Percentiles rank a stretch among this genome's conserved stretches.
Evolutionary conservation across 1,139 yeast genomes (phyloP).

Genomic region (Candida pseudocylindracea): DNA sequence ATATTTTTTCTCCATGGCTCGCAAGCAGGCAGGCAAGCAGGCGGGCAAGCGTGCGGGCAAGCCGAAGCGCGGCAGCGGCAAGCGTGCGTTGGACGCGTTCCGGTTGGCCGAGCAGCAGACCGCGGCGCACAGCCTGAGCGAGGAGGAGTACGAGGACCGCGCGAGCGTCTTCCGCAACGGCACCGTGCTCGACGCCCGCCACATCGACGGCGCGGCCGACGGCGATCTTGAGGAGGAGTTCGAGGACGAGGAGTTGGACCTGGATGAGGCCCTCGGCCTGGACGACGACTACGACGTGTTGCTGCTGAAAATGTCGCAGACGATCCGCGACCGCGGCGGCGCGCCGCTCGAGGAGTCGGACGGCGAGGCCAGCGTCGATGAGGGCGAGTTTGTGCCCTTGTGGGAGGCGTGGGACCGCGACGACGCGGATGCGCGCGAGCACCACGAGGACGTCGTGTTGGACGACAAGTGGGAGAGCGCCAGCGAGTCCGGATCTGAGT

Average conservation of each 20-base stretch:
- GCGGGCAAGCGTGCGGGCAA: too few species aligned
- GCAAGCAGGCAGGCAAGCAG: too few species aligned
- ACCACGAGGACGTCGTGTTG: conserved; percentile 10
- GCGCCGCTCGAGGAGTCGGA: conserved; percentile 14
- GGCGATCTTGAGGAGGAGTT: conserved; percentile 8
- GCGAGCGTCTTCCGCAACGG: background rate
- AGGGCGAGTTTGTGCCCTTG: conserved; percentile 46
- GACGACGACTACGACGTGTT: conserved; percentile 54
- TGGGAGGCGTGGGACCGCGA: conserved; percentile 85
- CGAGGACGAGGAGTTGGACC: conserved; percentile 50
- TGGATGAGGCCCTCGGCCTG: conserved; percentile 59
- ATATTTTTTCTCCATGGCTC: too few species aligned
- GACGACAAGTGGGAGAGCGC: conserved; percentile 20
- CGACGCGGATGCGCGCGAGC: conserved; percentile 19
- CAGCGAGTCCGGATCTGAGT: conserved; percentile 2
- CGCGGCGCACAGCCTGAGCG: too few species aligned
- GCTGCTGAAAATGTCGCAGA: conserved; percentile 45
- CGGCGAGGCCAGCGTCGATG: conserved; percentile 42
- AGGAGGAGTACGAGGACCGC: background rate
- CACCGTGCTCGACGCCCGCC: background rate
- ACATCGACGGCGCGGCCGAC: background rate
- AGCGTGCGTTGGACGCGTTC: too few species aligned
- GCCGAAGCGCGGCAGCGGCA: too few species aligned
- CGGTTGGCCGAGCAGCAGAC: too few species aligned
- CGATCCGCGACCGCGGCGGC: conserved; percentile 32